Evolutionary conservation across 805 yeast genomes (phyloP).

Genomic region (Jamesozyma jinghongensis): DNA sequence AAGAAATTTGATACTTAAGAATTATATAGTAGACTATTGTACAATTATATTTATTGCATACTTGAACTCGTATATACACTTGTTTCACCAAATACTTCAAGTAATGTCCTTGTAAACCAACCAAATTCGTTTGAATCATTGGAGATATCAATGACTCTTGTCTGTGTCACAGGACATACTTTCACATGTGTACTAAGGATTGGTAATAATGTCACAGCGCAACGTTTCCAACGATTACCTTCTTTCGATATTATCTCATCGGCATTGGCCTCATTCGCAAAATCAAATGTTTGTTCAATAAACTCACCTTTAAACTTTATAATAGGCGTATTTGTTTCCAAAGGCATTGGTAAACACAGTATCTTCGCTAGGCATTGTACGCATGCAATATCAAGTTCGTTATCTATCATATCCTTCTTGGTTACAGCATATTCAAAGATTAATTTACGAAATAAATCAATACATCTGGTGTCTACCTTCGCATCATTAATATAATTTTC

Average conservation of each 20-base stretch:
- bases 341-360: conserved; percentile 6
- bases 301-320: conserved; percentile 20
- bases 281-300: conserved; percentile 22
- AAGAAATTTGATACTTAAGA: background rate
- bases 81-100: conserved; percentile 17
- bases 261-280: conserved; percentile 6
- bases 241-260: conserved; percentile 21
- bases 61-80: conserved; percentile 25
- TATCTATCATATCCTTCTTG: conserved; percentile 12
- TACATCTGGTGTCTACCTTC: conserved; percentile 1
- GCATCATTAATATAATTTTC: conserved; percentile 14
- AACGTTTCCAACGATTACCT: conserved; percentile 31
- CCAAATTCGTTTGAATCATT: conserved; percentile 27
- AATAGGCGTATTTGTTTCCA: background rate
- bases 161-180: conserved; percentile 30
- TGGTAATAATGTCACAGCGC: conserved; percentile 33
- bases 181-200: conserved; percentile 28
- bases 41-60: background rate
- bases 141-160: conserved; percentile 24
- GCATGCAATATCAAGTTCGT: conserved; percentile 23
- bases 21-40: background rate
- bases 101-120: conserved; percentile 27
- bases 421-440: conserved; percentile 21
- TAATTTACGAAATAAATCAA: conserved; percentile 15
- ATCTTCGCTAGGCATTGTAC: conserved; percentile 16